Evolutionary conservation across 2,329 filamentous ascomycete species (phyloP).

Genomic region (Chalaropsis ovoidea): DNA sequence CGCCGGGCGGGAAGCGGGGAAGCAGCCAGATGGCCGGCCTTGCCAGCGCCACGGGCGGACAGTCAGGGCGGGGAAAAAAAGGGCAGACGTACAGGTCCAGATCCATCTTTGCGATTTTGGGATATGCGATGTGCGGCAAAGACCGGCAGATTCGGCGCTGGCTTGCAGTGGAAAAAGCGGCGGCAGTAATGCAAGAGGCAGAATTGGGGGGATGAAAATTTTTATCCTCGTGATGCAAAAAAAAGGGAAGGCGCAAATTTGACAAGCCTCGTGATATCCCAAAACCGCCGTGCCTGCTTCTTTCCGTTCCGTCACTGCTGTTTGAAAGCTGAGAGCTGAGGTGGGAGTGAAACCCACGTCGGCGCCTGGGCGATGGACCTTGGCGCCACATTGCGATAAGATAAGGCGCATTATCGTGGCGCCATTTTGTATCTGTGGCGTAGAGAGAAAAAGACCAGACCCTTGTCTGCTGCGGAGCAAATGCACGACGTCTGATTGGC

Average conservation of each 20-base stretch:
- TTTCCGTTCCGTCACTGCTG: neutral
- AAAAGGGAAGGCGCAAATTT: neutral
- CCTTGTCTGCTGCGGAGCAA: slow-evolving; percentile 18
- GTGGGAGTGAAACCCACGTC: neutral
- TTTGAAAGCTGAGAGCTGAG: neutral
- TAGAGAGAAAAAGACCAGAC: neutral
- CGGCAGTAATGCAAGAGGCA: neutral
- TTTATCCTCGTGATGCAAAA: neutral
- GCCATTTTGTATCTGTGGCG: neutral
- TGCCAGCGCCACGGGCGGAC: too few relatives aligned
- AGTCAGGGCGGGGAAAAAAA: neutral
- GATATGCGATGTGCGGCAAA: neutral
- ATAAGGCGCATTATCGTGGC: neutral
- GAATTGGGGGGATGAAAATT: neutral
- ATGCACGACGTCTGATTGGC: slow-evolving; percentile 19
- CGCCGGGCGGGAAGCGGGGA: neutral
- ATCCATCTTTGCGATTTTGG: slow-evolving; percentile 53
- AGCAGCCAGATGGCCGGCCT: too few relatives aligned
- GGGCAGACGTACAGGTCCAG: slow-evolving; percentile 62
- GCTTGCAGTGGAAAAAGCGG: neutral
- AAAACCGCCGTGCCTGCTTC: neutral
- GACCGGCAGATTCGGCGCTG: neutral
- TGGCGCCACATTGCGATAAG: slow-evolving; percentile 5
- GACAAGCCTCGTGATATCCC: neutral
- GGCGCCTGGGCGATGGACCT: neutral